Base-by-base conservation (phyloP, 768 basidiomycete species). In the Wakefieldia striispora region DNA sequence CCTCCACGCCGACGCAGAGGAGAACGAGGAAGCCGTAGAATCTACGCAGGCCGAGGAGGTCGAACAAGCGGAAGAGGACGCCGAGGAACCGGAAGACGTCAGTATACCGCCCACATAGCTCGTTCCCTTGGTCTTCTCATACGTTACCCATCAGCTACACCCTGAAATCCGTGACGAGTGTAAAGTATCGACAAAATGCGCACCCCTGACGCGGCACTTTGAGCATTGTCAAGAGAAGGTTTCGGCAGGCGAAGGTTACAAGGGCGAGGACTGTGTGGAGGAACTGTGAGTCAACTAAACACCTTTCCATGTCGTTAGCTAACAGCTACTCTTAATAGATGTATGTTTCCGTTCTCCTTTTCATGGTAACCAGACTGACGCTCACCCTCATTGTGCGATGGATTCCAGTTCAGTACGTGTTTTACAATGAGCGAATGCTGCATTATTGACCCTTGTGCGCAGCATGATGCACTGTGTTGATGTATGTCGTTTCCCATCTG, bases 391-490 rank as follows among this genome's bases (percentile, higher is more conserved):
- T 38, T 11, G 20, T 33, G 14, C 40, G 19, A 47, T 43, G 23
- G 39, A 59, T 31, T 23, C 6, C 20, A 81, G 80, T 89, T 81
- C 91, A 88, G 87, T 90, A 67, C 59, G 86, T 80, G 47, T 50
- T 48, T 42, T 40, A 33, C 19, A 38, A 42, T 43, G 1, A 6
- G 19, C 7, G 24, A 2, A 31, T 29, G 24, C 24, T 23, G 12
- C 12, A 2, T 41, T 23, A 57, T 40, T 62, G 45, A 60, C 36
- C 23, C 29, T 3, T 23, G 6, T 49, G 27, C 23, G 14, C 60
- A 90, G 86, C 72, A 80, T 91, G 84, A 94, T 94, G 90, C 93
- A 94, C 75, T 94, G 91, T 62, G 88, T 85, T 47, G 90, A 94
- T 58, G 90, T 91, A 73, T 49, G 87, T 75, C 35, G 4, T 34